Base-by-base conservation (phyloP, 2,329 filamentous ascomycete species). In the Aspergillus sp. region DNA sequence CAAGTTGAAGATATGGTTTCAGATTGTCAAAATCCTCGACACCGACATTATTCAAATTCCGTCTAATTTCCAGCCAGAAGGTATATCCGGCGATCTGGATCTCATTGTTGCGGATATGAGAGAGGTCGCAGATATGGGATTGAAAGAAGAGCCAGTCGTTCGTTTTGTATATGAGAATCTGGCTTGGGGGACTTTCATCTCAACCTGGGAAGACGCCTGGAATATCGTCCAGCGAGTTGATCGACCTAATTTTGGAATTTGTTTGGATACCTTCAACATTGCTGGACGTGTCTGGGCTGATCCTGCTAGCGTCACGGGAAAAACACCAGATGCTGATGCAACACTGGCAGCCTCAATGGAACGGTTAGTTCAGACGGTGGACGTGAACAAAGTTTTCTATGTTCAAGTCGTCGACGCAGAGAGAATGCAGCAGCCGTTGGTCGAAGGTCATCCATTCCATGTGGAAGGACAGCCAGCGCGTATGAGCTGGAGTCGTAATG, bases 401-500 rank as follows among this genome's bases (percentile, higher is more conserved):
- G 71, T 90, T 1, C 86, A 90, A 57, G 74, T 89, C 5, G 86
- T 85, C 4, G 86, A 90, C 54, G 86, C 79, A 4, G 83, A 87
- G 59, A 71, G 75, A 7, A 70, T 89, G 6, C 53, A 62, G 0
- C 50, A 65, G 11, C 84, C 85, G 0, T 61, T 90, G 6, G 47
- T 71, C 1, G 56, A 70, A 12, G 75, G 73, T 2, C 82, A 86
- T 57, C 59, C 69, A 2, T 83, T 77, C 53, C 76, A 83, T 63
- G 66, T 76, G 7, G 62, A 72, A 0, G 72, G 70, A 6, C 82
- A 85, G 61, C 75, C 74, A 10, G 59, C 77, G 3, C 69, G 82
- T 2, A 90, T 90, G 86, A 86, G 78, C 56, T 90, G 86, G 86
- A 85, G 78, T 34, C 69, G 86, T 12, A 89, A 89, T 59, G 85